A percentile compares a stretch with the other conserved stretches of the same genome.
phyloP scores from a whole-genome alignment of 116 monocot genomes.

The Papilionanthe hybrid region DNA sequence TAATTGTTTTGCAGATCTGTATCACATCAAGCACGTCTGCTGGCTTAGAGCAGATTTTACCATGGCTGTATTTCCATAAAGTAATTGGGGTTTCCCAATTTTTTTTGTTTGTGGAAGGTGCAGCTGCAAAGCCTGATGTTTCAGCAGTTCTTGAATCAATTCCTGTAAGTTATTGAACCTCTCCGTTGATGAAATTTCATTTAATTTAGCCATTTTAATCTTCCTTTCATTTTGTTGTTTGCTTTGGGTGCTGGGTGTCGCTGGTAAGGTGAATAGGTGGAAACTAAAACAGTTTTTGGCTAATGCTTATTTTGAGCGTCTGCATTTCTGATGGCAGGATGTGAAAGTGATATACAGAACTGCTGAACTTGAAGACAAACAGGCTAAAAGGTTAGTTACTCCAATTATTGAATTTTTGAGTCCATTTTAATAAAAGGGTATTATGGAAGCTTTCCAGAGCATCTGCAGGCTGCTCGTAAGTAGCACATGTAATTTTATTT shows the following conservation, averaged over 20 bases:
- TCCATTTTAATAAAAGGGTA: background rate
- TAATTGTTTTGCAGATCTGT: constrained; percentile 24
- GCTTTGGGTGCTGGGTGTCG: background rate
- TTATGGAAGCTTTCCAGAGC: too few species aligned
- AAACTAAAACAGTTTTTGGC: background rate
- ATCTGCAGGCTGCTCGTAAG: too few species aligned
- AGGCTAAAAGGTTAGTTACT: constrained; percentile 38
- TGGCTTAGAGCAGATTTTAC: constrained; percentile 36
- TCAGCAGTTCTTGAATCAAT: constrained; percentile 43
- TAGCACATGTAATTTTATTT: too few species aligned
- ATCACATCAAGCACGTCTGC: constrained; percentile 45
- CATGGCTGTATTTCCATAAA: constrained; percentile 48
- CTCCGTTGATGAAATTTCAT: background rate
- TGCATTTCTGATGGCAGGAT: constrained; percentile 21
- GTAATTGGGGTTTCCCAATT: constrained; percentile 38
- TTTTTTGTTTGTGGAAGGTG: constrained; percentile 47
- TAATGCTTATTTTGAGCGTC: background rate
- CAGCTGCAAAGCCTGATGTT: constrained; percentile 38
- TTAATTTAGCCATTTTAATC: background rate
- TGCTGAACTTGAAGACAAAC: constrained; percentile 36
- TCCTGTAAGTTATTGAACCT: constrained; percentile 19
- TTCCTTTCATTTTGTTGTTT: background rate
- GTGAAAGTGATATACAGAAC: constrained; percentile 51
- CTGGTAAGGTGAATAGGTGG: background rate
- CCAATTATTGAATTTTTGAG: background rate